Evolutionary conservation across 495 filamentous ascomycete species (phyloP).

Genomic region (Margaritispora aquatica): DNA sequence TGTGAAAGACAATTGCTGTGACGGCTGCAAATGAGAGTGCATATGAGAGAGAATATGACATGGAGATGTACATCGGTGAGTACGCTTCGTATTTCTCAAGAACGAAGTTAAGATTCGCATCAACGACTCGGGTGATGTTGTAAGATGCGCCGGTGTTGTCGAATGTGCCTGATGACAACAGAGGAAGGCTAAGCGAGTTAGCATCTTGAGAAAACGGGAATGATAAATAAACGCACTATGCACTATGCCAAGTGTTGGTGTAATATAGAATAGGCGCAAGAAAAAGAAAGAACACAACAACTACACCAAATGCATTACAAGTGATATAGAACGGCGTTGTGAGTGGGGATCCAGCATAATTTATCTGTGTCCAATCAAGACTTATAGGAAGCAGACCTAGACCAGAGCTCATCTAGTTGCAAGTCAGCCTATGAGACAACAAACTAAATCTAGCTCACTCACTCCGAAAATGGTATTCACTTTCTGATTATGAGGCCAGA

Average conservation of each 20-base stretch:
- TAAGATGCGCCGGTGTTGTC: conserved; percentile 32
- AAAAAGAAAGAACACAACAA: not conserved
- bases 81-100: conserved; percentile 49
- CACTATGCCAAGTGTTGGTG: not conserved
- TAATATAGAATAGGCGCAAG: not conserved
- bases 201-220: not conserved
- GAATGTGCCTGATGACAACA: conserved; percentile 28
- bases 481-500: conserved; percentile 52
- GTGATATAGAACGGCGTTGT: conserved; percentile 1
- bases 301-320: conserved; percentile 1
- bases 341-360: not conserved
- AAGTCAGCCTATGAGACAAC: not conserved
- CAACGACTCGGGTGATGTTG: conserved; percentile 47
- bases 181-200: conserved; percentile 23
- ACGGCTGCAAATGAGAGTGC: conserved; percentile 66
- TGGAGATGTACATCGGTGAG: conserved; percentile 57
- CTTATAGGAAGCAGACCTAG: not conserved
- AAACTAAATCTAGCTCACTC: not conserved
- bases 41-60: conserved; percentile 56
- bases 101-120: conserved; percentile 41
- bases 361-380: conserved; percentile 4
- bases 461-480: conserved; percentile 65
- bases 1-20: conserved; percentile 56
- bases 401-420: not conserved
- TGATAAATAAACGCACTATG: not conserved